A percentile compares a stretch with the other conserved stretches of the same genome.
Evolutionary conservation across 2,329 filamentous ascomycete species (phyloP).

Genomic region (Torrubiella hemipterigena): DNA sequence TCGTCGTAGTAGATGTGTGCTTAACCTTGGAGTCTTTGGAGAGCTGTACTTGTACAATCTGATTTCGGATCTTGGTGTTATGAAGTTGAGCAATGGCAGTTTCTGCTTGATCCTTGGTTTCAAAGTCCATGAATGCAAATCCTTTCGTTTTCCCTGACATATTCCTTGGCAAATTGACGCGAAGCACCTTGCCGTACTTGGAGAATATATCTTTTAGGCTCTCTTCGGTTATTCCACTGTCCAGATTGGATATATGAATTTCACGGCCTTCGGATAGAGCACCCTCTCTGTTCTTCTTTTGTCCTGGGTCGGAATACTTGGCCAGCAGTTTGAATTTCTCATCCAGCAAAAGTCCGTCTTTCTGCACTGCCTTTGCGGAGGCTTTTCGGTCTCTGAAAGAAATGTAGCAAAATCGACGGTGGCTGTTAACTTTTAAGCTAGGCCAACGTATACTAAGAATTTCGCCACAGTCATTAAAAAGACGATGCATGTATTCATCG

Average conservation of each 20-base stretch:
- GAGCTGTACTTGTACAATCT: conserved; percentile 54
- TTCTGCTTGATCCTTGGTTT: conserved; percentile 55
- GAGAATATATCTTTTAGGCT: conserved; percentile 62
- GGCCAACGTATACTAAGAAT: conserved; percentile 82
- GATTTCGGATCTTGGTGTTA: conserved; percentile 55
- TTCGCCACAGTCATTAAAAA: conserved; percentile 67
- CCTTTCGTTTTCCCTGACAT: conserved; percentile 60
- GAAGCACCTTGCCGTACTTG: conserved; percentile 64
- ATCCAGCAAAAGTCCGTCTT: conserved; percentile 61
- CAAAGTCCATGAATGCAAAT: conserved; percentile 69
- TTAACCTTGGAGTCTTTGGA: conserved; percentile 46
- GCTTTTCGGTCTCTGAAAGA: conserved; percentile 65
- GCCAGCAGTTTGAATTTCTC: conserved; percentile 57
- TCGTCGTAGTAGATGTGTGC: conserved; percentile 32
- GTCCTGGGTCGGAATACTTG: conserved; percentile 73
- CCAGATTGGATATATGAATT: conserved; percentile 63
- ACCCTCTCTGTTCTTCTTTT: conserved; percentile 68
- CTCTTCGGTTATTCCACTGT: conserved; percentile 47
- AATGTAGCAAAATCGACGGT: conserved; percentile 89
- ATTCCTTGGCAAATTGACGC: conserved; percentile 58
- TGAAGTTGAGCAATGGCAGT: conserved; percentile 56
- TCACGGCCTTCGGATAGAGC: conserved; percentile 81
- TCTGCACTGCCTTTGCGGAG: conserved; percentile 57
- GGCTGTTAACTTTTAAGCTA: conserved; percentile 77
- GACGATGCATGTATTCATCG: conserved; percentile 52